These are phyloP conservation scores for Cladosporium oxysporum DNA, from an alignment of 2,329 filamentous ascomycete species.

Conservation along the genomic window DNA sequence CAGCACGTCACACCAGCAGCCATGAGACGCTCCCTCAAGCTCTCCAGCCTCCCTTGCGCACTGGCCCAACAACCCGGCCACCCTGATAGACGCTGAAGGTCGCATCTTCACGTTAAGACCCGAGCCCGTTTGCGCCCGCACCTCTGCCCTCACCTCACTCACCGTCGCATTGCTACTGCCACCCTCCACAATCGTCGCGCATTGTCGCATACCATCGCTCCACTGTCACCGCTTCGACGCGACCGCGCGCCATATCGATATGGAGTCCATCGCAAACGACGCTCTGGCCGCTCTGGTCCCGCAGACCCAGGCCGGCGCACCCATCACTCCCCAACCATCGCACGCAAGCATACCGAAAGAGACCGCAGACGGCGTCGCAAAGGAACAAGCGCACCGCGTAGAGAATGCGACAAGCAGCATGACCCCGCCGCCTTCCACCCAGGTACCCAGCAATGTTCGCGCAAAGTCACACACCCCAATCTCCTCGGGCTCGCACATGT, in stretches of 20 bases:
- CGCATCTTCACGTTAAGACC: slow-evolving; percentile 4
- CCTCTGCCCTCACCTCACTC: background rate
- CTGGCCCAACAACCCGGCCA: background rate
- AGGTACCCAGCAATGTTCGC: slow-evolving; percentile 43
- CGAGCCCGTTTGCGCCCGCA: background rate
- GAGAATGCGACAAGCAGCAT: slow-evolving; percentile 40
- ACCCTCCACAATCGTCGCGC: slow-evolving; percentile 7
- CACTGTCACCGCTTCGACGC: background rate
- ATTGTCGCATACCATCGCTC: slow-evolving; percentile 15
- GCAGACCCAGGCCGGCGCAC: slow-evolving; percentile 21
- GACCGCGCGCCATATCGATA: slow-evolving; percentile 3
- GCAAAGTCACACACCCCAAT: slow-evolving; percentile 49
- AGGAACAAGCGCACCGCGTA: slow-evolving; percentile 26
- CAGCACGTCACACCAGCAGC: background rate
- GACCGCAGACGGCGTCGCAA: slow-evolving; percentile 42
- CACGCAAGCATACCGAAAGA: slow-evolving; percentile 40
- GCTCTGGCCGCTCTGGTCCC: slow-evolving; percentile 23
- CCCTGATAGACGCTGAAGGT: background rate
- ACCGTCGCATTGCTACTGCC: background rate
- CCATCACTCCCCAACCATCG: slow-evolving; percentile 33
- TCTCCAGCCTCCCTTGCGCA: slow-evolving; percentile 7
- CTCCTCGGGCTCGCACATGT: slow-evolving; percentile 51
- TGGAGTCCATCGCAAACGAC: slow-evolving; percentile 7
- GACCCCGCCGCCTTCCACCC: slow-evolving; percentile 65
- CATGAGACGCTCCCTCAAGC: no score